Evolutionary conservation across 495 filamentous ascomycete genomes (phyloP), one percentile per base, ranked within the genome.

Genomic region (Penicillium chermesinum): DNA sequence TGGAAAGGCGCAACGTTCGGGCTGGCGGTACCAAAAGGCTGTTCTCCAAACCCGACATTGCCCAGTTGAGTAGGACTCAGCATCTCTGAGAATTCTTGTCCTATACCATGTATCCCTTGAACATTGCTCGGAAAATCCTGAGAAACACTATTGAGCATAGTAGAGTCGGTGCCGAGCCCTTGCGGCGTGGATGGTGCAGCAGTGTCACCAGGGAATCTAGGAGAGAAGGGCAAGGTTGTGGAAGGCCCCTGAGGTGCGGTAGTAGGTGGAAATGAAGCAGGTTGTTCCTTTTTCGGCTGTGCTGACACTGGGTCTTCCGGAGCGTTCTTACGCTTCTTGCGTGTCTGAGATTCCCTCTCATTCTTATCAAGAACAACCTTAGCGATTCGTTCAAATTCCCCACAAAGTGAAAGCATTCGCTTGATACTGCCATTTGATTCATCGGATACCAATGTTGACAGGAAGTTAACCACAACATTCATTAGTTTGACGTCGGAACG

Each of bases 331-430:
- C 93, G 80, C 69, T 97, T 97, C 49, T 87, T 80, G 52, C 85
- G 78, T 2, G 81, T 82, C 8, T 82, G 76, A 17, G 80, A 73
- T 30, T 96, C 91, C 57, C 84, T 86, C 50, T 97, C 93, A 1
- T 87, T 77, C 57, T 88, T 94, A 38, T 97, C 91, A 27, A 97
- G 80, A 10, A 97, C 91, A 15, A 91, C 81, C 62, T 85, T 89
- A 37, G 91, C 89, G 53, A 98, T 97, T 52, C 94, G 78, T 56
- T 96, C 89, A 51, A 98, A 98, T 57, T 97, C 93, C 14, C 88
- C 81, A 66, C 91, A 96, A 4, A 98, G 85, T 45, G 81, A 81
- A 22, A 96, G 77, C 90, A 98, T 97, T 33, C 91, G 86, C 63
- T 86, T 86, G 41, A 97, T 87, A 46, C 86, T 88, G 30, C 86